Conservation (phyloP, 768 basidiomycete genomes). For the Dentipellis fragilis region DNA sequence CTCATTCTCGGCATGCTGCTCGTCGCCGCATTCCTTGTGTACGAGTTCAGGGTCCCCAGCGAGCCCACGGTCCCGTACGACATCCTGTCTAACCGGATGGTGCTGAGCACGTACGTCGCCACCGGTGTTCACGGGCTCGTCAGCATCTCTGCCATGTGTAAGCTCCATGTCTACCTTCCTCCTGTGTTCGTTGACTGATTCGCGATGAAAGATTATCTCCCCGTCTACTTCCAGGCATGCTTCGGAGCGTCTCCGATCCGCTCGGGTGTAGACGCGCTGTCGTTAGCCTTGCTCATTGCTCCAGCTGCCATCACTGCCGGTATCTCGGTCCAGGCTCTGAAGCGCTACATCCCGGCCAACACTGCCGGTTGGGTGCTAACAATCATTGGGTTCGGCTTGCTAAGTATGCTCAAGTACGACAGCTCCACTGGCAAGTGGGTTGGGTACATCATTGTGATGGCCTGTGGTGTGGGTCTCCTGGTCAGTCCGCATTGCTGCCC, state of each 20-base stretch:
- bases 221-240: constrained; percentile 23
- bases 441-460: constrained; percentile 9
- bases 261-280: constrained; percentile 13
- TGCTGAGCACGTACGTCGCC: constrained; percentile 9
- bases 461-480: not conserved
- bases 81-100: constrained; percentile 19
- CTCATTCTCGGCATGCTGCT: constrained; percentile 20
- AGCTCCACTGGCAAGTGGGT: constrained; percentile 6
- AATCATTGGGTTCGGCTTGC: constrained; percentile 12
- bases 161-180: not conserved
- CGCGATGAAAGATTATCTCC: constrained; percentile 14
- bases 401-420: constrained; percentile 8
- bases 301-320: constrained; percentile 17
- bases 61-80: not conserved
- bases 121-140: constrained; percentile 11
- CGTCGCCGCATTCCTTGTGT: constrained; percentile 16
- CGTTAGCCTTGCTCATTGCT: constrained; percentile 14
- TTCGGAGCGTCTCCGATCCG: constrained; percentile 12
- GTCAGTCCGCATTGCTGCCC: too few species aligned
- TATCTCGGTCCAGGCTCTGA: constrained; percentile 10
- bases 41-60: constrained; percentile 14
- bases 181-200: not conserved
- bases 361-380: constrained; percentile 13
- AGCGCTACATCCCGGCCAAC: constrained; percentile 17
- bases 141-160: constrained; percentile 9